Evolutionary conservation across 768 basidiomycete genomes (phyloP).

Genomic region (Mycena metata): DNA sequence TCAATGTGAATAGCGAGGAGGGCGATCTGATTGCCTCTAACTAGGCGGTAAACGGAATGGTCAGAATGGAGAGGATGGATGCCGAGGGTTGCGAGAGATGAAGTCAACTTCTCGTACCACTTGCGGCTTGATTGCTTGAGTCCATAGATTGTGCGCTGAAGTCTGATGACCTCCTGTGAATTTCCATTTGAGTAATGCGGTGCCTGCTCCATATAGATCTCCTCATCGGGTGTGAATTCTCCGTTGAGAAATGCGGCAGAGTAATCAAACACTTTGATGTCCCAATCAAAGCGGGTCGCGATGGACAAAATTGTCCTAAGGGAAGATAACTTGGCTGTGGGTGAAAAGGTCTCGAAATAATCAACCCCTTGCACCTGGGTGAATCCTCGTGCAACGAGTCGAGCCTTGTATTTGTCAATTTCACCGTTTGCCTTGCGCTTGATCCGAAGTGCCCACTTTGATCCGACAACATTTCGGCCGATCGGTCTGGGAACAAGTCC

Average conservation of each 20-base stretch:
- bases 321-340: conserved; percentile 16
- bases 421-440: conserved; percentile 52
- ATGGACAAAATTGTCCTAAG: conserved; percentile 13
- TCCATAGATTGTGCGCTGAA: conserved; percentile 49
- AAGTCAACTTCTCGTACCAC: conserved; percentile 46
- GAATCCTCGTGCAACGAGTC: background rate
- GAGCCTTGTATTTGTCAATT: conserved; percentile 48
- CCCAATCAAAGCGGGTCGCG: conserved; percentile 32
- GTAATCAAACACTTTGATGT: conserved; percentile 36
- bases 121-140: conserved; percentile 49
- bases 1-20: conserved; percentile 42
- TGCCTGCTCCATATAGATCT: conserved; percentile 42
- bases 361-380: conserved; percentile 42
- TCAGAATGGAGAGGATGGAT: conserved; percentile 28
- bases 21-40: background rate
- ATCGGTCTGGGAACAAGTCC: conserved; percentile 39
- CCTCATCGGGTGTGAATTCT: conserved; percentile 29
- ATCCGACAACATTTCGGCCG: conserved; percentile 40
- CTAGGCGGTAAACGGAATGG: conserved; percentile 24
- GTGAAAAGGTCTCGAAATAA: conserved; percentile 40
- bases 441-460: conserved; percentile 45
- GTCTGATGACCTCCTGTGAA: conserved; percentile 4
- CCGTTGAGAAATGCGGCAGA: conserved; percentile 36
- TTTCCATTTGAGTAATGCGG: conserved; percentile 31
- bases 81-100: conserved; percentile 33